These are phyloP conservation scores for Solanum commersonii DNA, from an alignment of 257 asterid species.

Conservation along the genomic window DNA sequence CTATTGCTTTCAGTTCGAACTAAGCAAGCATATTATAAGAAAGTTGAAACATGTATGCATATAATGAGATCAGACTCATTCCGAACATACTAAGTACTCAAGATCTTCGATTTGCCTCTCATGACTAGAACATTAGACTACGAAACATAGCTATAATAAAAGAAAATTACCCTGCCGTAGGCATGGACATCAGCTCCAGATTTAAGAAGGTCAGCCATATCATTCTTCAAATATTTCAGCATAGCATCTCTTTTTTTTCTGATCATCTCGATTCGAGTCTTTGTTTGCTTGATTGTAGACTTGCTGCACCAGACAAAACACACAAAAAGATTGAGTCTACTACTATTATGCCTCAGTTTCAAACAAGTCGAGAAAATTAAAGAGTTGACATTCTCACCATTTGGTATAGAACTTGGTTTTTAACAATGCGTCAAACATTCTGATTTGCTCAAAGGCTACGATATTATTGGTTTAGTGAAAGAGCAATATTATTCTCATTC, in stretches of 20 bases:
- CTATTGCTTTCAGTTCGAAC: neutral
- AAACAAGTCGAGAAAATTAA: neutral
- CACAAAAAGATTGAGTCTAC: neutral
- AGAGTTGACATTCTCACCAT: constrained; percentile 33
- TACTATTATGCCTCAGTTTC: neutral
- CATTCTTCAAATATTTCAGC: constrained; percentile 64
- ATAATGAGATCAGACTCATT: neutral
- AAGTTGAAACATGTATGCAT: neutral
- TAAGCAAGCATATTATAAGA: neutral
- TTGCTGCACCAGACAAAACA: constrained; percentile 32
- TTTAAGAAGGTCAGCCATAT: constrained; percentile 62
- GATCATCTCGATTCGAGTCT: constrained; percentile 48
- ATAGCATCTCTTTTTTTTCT: constrained; percentile 68
- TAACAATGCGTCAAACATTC: constrained; percentile 50
- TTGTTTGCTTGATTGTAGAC: constrained; percentile 46
- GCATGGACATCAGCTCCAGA: constrained; percentile 51
- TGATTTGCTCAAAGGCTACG: neutral
- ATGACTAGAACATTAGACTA: neutral
- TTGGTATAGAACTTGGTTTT: constrained; percentile 60
- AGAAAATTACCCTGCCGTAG: constrained; percentile 49
- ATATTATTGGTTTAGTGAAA: neutral
- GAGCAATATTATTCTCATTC: neutral
- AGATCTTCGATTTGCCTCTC: neutral
- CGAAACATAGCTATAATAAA: neutral
- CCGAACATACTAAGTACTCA: neutral